A percentile compares a stretch with the other conserved stretches of the same genome.
Conservation (phyloP, 768 basidiomycete species). For the Russula abietina region DNA sequence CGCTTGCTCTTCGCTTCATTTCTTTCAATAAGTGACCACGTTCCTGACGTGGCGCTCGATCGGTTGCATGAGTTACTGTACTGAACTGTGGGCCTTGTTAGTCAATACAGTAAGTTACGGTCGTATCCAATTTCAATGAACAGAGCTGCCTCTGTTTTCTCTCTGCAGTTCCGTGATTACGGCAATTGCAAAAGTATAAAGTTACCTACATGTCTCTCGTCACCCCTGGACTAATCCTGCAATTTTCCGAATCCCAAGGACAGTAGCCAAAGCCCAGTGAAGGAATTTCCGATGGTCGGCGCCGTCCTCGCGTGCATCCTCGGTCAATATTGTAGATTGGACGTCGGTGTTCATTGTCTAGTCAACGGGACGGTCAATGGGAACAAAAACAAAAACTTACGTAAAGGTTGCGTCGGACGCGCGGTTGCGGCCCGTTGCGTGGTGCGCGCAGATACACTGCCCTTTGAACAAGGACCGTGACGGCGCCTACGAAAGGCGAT, state of each 20-base stretch:
- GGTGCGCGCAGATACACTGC: too few relatives aligned
- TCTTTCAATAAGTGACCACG: neutral
- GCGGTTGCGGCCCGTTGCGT: too few relatives aligned
- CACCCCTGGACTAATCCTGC: neutral
- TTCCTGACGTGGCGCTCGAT: constrained; percentile 1
- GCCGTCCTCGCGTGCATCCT: neutral
- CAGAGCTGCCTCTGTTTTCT: neutral
- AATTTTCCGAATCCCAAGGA: neutral
- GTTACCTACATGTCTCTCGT: too few relatives aligned
- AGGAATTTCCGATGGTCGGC: neutral
- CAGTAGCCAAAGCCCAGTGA: too few relatives aligned
- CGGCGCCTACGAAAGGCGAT: too few relatives aligned
- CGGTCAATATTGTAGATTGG: neutral
- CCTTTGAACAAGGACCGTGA: neutral
- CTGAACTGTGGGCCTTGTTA: neutral
- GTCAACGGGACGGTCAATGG: too few relatives aligned
- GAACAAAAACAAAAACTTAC: neutral
- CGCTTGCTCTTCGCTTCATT: neutral
- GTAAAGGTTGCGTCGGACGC: neutral
- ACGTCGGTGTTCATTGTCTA: neutral
- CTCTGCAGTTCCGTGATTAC: too few relatives aligned
- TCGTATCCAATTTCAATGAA: neutral
- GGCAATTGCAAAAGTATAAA: too few relatives aligned
- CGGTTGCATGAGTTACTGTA: neutral
- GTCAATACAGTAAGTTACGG: neutral